A percentile compares a stretch with the other conserved stretches of the same genome.
Conservation (phyloP, 371 early-diverging fungal genomes). For the Parasitella parasitica region DNA sequence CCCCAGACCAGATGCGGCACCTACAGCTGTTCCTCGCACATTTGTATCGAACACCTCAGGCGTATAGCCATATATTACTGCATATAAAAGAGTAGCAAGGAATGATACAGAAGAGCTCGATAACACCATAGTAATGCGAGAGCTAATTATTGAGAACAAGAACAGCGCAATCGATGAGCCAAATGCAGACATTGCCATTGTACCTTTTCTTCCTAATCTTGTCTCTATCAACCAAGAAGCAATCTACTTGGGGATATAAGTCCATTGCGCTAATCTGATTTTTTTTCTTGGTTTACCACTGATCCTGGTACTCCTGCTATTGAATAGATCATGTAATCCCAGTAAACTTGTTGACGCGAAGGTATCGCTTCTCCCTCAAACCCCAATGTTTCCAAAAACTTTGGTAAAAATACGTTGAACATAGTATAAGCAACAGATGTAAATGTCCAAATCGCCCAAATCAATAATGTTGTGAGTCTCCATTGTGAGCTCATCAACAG, state of each 20-base stretch:
- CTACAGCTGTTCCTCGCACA: constrained; percentile 80
- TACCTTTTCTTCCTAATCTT: constrained; percentile 74
- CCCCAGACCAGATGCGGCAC: constrained; percentile 76
- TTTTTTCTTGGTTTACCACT: too few species aligned
- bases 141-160: constrained; percentile 59
- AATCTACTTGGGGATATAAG: constrained; percentile 30
- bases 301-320: constrained; percentile 83
- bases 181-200: constrained; percentile 78
- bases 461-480: constrained; percentile 63
- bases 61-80: constrained; percentile 85
- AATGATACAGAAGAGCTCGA: constrained; percentile 71
- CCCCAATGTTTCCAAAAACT: constrained; percentile 65
- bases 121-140: constrained; percentile 56
- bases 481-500: constrained; percentile 54
- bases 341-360: constrained; percentile 64
- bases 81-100: constrained; percentile 78
- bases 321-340: constrained; percentile 76
- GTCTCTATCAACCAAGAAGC: constrained; percentile 79
- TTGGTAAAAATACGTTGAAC: constrained; percentile 83
- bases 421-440: constrained; percentile 82
- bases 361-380: constrained; percentile 38
- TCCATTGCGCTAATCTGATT: not conserved
- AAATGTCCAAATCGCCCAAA: constrained; percentile 82
- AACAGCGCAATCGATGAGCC: constrained; percentile 67
- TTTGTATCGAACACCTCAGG: constrained; percentile 84